These are phyloP conservation scores for Porodaedalea pini DNA, from an alignment of 1,284 basidiomycete species.

Conservation along the genomic window DNA sequence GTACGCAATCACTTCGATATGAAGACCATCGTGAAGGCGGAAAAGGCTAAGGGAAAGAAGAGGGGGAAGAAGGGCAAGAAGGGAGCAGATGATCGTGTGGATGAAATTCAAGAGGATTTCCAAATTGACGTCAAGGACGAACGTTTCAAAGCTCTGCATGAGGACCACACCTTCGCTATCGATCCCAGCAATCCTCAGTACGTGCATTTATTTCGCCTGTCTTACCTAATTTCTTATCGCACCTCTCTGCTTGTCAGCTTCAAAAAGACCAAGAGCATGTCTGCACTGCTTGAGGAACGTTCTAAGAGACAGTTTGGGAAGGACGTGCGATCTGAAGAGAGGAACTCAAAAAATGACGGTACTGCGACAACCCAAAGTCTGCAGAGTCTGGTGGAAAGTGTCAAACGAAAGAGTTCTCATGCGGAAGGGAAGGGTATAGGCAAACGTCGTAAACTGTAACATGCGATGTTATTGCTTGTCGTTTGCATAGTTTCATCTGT, in stretches of 20 bases:
- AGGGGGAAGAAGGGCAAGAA: slow-evolving; percentile 46
- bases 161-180: slow-evolving; percentile 91
- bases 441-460: slow-evolving; percentile 43
- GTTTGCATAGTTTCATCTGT: no score
- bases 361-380: slow-evolving; percentile 37
- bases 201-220: slow-evolving; percentile 32
- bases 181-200: slow-evolving; percentile 95
- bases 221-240: slow-evolving; percentile 17
- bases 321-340: slow-evolving; percentile 23
- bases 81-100: slow-evolving; percentile 42
- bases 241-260: slow-evolving; percentile 49
- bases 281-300: slow-evolving; percentile 72
- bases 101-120: slow-evolving; percentile 76
- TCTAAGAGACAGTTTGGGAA: slow-evolving; percentile 52
- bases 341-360: slow-evolving; percentile 17
- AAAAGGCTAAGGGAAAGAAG: slow-evolving; percentile 62
- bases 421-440: slow-evolving; percentile 36
- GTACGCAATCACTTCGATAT: slow-evolving; percentile 86
- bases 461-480: slow-evolving; percentile 24
- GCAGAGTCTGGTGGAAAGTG: slow-evolving; percentile 72
- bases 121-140: slow-evolving; percentile 83
- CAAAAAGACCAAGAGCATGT: slow-evolving; percentile 88
- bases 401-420: slow-evolving; percentile 71
- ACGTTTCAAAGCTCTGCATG: slow-evolving; percentile 84
- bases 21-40: slow-evolving; percentile 84